Base-by-base conservation (phyloP, 352 stramenopile genomes). In the Pythium angustatum region DNA sequence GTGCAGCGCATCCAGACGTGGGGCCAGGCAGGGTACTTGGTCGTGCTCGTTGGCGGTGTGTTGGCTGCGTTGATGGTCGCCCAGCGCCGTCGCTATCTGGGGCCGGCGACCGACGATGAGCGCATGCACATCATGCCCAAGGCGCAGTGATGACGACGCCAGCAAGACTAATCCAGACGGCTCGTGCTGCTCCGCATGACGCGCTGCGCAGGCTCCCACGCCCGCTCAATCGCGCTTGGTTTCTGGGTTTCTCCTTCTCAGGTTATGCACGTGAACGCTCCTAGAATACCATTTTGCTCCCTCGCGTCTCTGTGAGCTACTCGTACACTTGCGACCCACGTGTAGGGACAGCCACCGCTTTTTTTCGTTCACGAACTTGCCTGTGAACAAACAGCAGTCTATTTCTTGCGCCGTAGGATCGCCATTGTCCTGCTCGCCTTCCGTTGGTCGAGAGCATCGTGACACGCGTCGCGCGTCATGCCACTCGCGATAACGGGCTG, bases 11-110 rank as follows among this genome's bases (percentile, higher is more conserved):
- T 62, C 26, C 30, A 51, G 31, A 53, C 21, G 28, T 71, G 50
- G 57, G 64, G 54, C 24, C 59, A 30, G 26, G 65, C 58, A 5
- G 45, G 2, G 17, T 60, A 62, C 31, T 33, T 64, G 21, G 8
- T 66, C 2, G 47, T 72, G 38, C 11, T 72, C 28, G 47, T 72
- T 12, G 58, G 36, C 21, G 52, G 47, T 26, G 59, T 65, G 21
- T 3, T 65, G 7, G 59, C n/a, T 6, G 58, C 59, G 28, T 28
- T 65, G 9, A 7, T 63, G 15, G 34, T 65, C 3, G 53, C 49
- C 0, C 27, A 72, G 22, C 66, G 44, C 31, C 58, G 58, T 17
- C 43, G 65, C 34, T 34, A 45, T 19, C 58, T 24, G 6, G 58
- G 38, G 14, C 26, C 19, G 4, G 3, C 47, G 12, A 63, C 50